Percentiles rank a stretch among this genome's conserved stretches.
Conservation (phyloP, 805 yeast species). For the Lachancea dasiensis region DNA sequence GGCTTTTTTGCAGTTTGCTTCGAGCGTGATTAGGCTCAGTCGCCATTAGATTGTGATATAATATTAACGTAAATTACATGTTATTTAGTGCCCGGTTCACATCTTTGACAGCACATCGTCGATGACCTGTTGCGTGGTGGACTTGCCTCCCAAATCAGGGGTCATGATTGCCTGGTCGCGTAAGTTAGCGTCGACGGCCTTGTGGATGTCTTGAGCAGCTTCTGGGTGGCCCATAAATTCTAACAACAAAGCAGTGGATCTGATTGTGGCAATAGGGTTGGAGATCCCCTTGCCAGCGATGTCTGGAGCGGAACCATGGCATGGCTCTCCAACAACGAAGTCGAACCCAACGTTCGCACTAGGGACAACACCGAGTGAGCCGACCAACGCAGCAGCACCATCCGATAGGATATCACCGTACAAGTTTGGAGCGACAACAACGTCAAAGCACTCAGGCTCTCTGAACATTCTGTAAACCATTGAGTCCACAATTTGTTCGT, state of each 20-base stretch:
- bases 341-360: constrained; percentile 95
- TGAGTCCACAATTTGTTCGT: constrained; percentile 97
- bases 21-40: constrained; percentile 32
- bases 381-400: constrained; percentile 98
- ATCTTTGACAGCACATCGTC: constrained; percentile 61
- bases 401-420: constrained; percentile 96
- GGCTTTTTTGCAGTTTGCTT: constrained; percentile 97
- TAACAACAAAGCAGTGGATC: constrained; percentile 95
- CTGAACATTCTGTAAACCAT: constrained; percentile 99
- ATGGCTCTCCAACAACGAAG: constrained; percentile 98
- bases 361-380: constrained; percentile 97
- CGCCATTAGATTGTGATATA: background rate
- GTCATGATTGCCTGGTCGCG: constrained; percentile 69
- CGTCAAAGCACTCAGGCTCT: constrained; percentile 96
- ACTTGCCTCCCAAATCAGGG: constrained; percentile 92
- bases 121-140: constrained; percentile 80
- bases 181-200: constrained; percentile 92
- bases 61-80: constrained; percentile 1
- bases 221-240: constrained; percentile 90
- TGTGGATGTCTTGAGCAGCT: constrained; percentile 87
- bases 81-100: background rate
- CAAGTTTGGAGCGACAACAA: constrained; percentile 96
- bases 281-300: constrained; percentile 93
- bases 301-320: constrained; percentile 99
- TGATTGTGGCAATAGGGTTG: constrained; percentile 95